Evolutionary conservation across 345 rosid species (phyloP), one percentile per base, ranked within the genome.

Genomic region (Populus pruinosa): DNA sequence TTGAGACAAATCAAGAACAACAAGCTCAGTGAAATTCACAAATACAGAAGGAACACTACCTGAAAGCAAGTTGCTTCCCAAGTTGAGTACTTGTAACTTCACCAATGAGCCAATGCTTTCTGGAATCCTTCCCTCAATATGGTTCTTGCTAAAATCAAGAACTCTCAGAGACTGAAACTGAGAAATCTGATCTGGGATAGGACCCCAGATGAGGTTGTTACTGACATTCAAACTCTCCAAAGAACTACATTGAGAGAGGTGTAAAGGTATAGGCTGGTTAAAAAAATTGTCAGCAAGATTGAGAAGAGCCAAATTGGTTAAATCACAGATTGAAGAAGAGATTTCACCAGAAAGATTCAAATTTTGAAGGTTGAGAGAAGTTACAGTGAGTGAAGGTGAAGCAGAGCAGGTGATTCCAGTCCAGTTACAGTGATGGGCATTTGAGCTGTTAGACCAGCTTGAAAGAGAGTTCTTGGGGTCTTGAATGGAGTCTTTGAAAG

Each of bases 331-430:
- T n/a, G 97, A 88, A 79, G 91, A 76, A 41, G 97, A 88, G 74
- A 94, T 89, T 81, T 91, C 90, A 44, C 98, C 98, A 56, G 98
- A 93, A 83, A 94, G 98, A 88, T 94, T 94, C 65, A 91, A 59
- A 72, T 90, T 88, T 84, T 83, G 97, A 75, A 94, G 98, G 81
- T 85, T 87, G 44, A 94, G 66, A 61, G 95, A 87, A 64, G 92
- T 88, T 20, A 94, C 91, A 80, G 81, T 82, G 69, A 87, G 89
- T 18, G 83, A 69, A 70, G 92, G 82, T 20, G 90, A 61, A 67
- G 87, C 43, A 31, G 80, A 82, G 80, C 98, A 94, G 18, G 90
- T 84, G 72, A 94, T 80, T 31, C 98, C 98, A 62, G 97, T 85
- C 98, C 98, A 94, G 87, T 89, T 89, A 86, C 98, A 94, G 81